Conservation (phyloP, 768 basidiomycete species). For the Mycena capillaripes region DNA sequence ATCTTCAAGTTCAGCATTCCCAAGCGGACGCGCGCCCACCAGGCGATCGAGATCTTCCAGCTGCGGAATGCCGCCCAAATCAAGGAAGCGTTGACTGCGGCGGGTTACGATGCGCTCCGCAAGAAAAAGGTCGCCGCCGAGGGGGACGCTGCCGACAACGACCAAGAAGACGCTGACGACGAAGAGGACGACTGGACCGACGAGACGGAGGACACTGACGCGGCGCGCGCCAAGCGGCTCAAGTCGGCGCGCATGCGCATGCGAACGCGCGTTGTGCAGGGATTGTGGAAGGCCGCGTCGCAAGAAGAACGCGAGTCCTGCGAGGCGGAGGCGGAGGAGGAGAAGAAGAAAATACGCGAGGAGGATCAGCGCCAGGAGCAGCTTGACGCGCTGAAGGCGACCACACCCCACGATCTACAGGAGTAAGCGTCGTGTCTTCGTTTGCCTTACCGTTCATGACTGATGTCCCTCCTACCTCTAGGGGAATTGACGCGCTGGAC, state of each 20-base stretch:
- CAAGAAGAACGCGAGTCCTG: background rate
- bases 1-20: background rate
- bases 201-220: background rate
- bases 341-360: background rate
- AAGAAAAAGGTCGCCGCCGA: background rate
- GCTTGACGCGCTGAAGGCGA: too few relatives aligned
- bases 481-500: conserved; percentile 4
- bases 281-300: background rate
- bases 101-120: background rate
- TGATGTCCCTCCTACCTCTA: background rate
- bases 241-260: background rate
- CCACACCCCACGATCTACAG: background rate
- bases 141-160: too few relatives aligned
- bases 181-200: background rate
- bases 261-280: background rate
- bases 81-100: background rate
- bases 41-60: background rate
- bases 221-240: background rate
- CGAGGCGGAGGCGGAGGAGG: background rate
- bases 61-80: background rate
- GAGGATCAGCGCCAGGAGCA: background rate
- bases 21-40: background rate
- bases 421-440: background rate
- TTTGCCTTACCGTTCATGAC: too few relatives aligned
- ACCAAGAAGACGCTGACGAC: too few relatives aligned